These are phyloP conservation scores for Pezicula rhizophila DNA, from an alignment of 2,329 filamentous ascomycete species.

Conservation along the genomic window DNA sequence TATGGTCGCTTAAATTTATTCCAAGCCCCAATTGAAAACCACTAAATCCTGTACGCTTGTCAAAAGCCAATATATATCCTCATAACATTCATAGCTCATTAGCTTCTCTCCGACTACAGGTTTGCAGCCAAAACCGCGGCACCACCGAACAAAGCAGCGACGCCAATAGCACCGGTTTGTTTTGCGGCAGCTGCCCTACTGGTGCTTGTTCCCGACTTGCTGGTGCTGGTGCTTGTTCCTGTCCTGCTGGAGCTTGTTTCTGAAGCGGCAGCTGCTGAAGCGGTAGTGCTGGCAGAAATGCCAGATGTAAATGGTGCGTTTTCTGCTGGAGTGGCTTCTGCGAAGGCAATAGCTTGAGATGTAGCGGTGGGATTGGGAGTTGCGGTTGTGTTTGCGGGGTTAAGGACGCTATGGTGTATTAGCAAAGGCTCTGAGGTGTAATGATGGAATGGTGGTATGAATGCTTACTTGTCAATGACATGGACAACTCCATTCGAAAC, in stretches of 20 bases:
- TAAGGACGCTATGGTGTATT: slow-evolving; percentile 7
- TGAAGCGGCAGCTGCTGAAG: neutral
- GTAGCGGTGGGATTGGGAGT: slow-evolving; percentile 4
- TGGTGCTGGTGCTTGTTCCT: too few species aligned
- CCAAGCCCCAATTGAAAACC: too few species aligned
- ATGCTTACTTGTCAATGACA: slow-evolving; percentile 27
- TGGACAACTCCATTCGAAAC: slow-evolving; percentile 27
- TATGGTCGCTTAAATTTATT: too few species aligned
- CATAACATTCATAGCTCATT: too few species aligned
- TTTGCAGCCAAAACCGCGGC: neutral
- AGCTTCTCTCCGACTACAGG: neutral
- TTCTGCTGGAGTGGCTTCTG: neutral
- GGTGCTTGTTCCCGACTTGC: too few species aligned
- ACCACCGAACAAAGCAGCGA: neutral
- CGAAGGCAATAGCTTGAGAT: slow-evolving; percentile 6
- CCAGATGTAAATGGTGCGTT: neutral
- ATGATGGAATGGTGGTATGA: neutral
- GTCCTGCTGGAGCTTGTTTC: neutral
- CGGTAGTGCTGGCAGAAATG: neutral
- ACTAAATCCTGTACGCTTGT: too few species aligned
- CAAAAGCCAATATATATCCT: too few species aligned
- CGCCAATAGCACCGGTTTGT: neutral
- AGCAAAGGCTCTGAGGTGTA: neutral
- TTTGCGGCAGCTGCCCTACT: neutral
- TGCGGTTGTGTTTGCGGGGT: slow-evolving; percentile 11